Base-by-base conservation (phyloP, 1,139 yeast species). In the Kodamaea alishanica region DNA sequence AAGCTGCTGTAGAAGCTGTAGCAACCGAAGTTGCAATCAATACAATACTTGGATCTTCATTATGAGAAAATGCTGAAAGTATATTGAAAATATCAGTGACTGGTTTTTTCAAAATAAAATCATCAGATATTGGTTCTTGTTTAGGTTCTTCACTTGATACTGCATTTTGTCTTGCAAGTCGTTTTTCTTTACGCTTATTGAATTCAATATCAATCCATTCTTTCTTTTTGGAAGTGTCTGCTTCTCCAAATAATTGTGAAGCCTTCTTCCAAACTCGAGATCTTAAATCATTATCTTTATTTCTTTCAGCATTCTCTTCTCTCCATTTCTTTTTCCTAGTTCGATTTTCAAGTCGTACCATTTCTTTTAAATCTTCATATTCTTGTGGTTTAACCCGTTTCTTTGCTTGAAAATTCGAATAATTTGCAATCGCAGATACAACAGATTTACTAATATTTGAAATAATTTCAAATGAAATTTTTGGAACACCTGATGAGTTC, bases 241-340 rank as follows among this genome's bases (percentile, higher is more conserved):
- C 68, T 8, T 68, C 72, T 1, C 96, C 95, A 62, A 79, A 89
- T 47, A 84, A 64, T 12, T 64, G 61, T 32, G 67, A 68, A 0
- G 97, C 97, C 33, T 92, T 69, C 48, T 81, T 82, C 45, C 77
- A 72, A 24, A 92, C 84, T 39, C 97, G 69, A 1, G 86, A 78
- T 38, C 95, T 73, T 43, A 90, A 65, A 56, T 90, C 97, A 51
- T 86, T 84, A 56, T 88, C 96, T 62, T 87, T 83, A 57, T 90
- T 90, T 47, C 94, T 73, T 46, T 84, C 84, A 10, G 77, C 75
- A 56, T 90, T 89, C 28, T 79, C 82, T 45, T 81, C 92, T 55
- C 97, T 77, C 97, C 97, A 92, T 50, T 80, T 78, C 64, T 89
- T 83, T 64, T 92, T 92, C 29, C 97, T 73, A 46, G 85, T 92